These are phyloP conservation scores for Starmera dryadoides DNA, from an alignment of 805 yeast genomes.

Conservation along the genomic window DNA sequence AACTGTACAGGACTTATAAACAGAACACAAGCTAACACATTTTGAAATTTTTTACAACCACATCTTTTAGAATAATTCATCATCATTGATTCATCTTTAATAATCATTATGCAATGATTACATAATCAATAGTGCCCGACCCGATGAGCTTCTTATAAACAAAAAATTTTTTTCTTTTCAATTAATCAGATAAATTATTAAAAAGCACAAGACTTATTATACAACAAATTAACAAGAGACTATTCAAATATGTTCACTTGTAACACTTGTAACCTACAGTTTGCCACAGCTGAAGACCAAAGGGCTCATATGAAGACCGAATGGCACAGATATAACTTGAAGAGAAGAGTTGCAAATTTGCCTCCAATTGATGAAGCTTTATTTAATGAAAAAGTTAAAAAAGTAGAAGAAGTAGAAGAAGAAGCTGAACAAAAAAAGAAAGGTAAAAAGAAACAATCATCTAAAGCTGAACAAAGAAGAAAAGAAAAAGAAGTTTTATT, in stretches of 20 bases:
- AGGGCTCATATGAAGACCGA: conserved; percentile 93
- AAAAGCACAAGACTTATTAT: not conserved
- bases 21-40: no score
- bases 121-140: not conserved
- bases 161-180: no score
- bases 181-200: no score
- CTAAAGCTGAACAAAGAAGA: conserved; percentile 35
- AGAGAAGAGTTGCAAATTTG: conserved; percentile 84
- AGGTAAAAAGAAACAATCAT: conserved; percentile 22
- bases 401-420: conserved; percentile 15
- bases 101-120: no score
- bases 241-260: conserved; percentile 48
- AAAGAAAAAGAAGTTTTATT: conserved; percentile 34
- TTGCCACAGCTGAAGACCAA: conserved; percentile 70
- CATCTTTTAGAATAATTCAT: no score
- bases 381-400: conserved; percentile 62
- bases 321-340: conserved; percentile 96
- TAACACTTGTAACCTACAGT: conserved; percentile 80
- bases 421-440: conserved; percentile 12
- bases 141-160: not conserved
- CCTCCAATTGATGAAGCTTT: conserved; percentile 65
- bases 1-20: no score
- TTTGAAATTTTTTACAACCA: no score
- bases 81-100: no score
- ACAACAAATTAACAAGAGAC: not conserved